Conservation (phyloP, 2,329 filamentous ascomycete species). For the Cordyceps militaris region DNA sequence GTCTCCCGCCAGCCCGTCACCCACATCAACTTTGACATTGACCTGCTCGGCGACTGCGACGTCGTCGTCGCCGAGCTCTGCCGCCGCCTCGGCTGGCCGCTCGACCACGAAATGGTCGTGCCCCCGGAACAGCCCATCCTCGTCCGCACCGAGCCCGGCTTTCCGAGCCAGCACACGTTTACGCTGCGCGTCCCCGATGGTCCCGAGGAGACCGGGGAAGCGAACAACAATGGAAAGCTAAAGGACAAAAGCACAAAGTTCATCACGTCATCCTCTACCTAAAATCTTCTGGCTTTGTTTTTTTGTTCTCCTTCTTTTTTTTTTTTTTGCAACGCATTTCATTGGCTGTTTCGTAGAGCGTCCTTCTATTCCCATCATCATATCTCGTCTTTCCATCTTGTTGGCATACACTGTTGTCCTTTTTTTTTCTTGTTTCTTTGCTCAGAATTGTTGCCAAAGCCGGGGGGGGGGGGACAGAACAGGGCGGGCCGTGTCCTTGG, state of each 20-base stretch:
- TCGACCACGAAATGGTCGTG: slow-evolving; percentile 80
- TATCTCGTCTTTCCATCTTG: background rate
- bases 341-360: background rate
- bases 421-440: background rate
- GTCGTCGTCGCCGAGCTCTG: slow-evolving; percentile 83
- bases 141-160: slow-evolving; percentile 35
- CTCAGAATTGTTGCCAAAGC: background rate
- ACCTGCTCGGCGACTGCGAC: slow-evolving; percentile 92
- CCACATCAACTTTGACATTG: slow-evolving; percentile 94
- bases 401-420: background rate
- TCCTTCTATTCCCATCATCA: background rate
- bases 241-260: background rate
- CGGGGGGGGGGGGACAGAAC: background rate
- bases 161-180: slow-evolving; percentile 32
- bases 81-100: slow-evolving; percentile 69
- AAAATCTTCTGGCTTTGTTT: background rate
- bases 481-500: background rate
- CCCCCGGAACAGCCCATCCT: slow-evolving; percentile 56
- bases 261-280: background rate
- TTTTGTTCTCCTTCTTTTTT: background rate
- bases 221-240: background rate
- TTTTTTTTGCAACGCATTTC: background rate
- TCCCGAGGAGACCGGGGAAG: background rate
- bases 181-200: background rate
- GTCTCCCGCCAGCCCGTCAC: slow-evolving; percentile 76